A percentile compares a stretch with the other conserved stretches of the same genome.
Evolutionary conservation across 2,329 filamentous ascomycete species (phyloP).

Genomic region (Lasiodiplodia hormozganensis): DNA sequence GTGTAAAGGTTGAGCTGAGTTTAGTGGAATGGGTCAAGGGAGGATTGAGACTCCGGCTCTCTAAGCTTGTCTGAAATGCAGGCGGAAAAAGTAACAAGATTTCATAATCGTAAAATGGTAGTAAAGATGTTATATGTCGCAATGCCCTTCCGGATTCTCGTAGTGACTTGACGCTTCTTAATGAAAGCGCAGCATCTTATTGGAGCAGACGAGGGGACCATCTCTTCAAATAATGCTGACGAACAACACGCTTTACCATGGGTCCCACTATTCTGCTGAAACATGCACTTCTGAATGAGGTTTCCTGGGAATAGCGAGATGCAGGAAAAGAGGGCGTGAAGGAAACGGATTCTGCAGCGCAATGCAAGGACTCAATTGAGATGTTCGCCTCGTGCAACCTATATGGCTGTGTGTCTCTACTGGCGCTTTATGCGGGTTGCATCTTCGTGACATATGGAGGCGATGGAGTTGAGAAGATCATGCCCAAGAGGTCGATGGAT

Average conservation of each 20-base stretch:
- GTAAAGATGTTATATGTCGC: background rate
- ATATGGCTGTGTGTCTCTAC: background rate
- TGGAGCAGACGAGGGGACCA: background rate
- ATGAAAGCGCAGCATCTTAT: background rate
- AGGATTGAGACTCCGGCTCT: background rate
- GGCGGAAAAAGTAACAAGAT: background rate
- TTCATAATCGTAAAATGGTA: background rate
- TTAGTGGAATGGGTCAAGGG: background rate
- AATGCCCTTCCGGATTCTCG: background rate
- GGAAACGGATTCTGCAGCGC: background rate
- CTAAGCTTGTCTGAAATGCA: background rate
- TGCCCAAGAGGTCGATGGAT: conserved; percentile 10
- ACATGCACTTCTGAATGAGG: background rate
- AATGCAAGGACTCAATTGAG: background rate
- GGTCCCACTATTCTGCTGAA: background rate
- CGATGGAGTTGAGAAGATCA: conserved; percentile 20
- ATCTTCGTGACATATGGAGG: background rate
- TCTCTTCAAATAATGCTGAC: background rate
- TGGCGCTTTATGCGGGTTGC: background rate
- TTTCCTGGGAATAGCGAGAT: background rate
- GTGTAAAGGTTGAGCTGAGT: background rate
- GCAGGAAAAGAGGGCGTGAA: background rate
- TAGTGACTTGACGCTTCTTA: background rate
- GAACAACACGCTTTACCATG: background rate
- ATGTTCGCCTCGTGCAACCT: background rate